Evolutionary conservation across 805 yeast genomes (phyloP), one percentile per base, ranked within the genome.

Genomic region (Zygoascus bituminiphila): DNA sequence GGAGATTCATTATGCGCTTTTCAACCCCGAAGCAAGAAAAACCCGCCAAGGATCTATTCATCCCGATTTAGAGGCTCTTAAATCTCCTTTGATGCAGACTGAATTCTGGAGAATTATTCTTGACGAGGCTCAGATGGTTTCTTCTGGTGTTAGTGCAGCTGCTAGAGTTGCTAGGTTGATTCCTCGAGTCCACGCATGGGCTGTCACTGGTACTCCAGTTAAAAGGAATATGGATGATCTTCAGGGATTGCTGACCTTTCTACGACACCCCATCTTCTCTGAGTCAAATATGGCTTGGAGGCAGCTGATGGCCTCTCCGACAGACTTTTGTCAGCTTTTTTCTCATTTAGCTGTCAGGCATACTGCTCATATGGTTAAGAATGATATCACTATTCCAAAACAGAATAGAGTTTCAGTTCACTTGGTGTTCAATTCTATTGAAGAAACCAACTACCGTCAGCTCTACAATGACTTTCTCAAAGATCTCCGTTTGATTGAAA

Each of bases 101-200:
- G 88, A 91, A 56, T 93, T 91, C 64, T 87, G 94, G 88, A 72
- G 98, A 47, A 84, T 93, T 1, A 76, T 91, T 0, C 66, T 93
- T 35, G 98, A 93, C 67, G 98, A 93, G 63, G 98, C 87, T 1
- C 98, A 93, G 65, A 85, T 89, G 89, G 84, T 93, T 2, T 80
- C 87, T 6, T 74, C 77, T 2, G 82, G 82, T 20, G 73, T 79
- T 2, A 77, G 91, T 0, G 77, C 84, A 46, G 87, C 93, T 1
- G 88, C 95, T 19, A 79, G 77, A 49, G 85, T 88, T 49, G 88
- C 96, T 0, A 71, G 84, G 2, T 67, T 85, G 33, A 77, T 93
- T 22, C 91, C 96, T 4, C 72, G 96, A 46, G 76, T 79, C 42
- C 97, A 93, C 66, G 80, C 96, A 0, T 93, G 98, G 98, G 97